Percentiles rank a stretch among this genome's conserved stretches.
phyloP scores from a whole-genome alignment of 306 rosid genomes.

The Lupinus albus region DNA sequence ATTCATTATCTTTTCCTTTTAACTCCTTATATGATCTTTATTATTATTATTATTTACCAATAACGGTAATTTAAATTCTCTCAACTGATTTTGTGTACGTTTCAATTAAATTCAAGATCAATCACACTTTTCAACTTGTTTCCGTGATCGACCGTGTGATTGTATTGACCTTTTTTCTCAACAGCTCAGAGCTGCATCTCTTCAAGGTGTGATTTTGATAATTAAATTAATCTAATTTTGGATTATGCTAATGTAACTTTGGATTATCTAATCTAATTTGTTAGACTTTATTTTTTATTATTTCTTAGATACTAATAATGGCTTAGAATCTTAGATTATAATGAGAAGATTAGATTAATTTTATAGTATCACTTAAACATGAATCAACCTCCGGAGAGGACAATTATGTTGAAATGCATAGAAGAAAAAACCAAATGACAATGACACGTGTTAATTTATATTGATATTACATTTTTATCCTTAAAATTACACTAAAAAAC shows the following conservation, averaged over 20 bases:
- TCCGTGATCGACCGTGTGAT: slow-evolving; percentile 48
- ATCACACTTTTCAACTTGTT: not conserved
- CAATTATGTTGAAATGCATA: no score
- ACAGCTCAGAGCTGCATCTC: slow-evolving; percentile 26
- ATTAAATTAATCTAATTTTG: slow-evolving; percentile 16
- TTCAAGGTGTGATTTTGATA: slow-evolving; percentile 31
- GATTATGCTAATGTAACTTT: not conserved
- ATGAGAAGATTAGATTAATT: no score
- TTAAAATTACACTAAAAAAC: no score
- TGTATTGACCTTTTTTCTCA: no score
- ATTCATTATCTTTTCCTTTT: not conserved
- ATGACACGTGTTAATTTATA: no score
- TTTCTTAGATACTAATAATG: not conserved
- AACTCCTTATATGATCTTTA: not conserved
- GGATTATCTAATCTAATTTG: not conserved
- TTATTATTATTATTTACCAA: not conserved
- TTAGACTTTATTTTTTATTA: not conserved
- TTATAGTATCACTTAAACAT: no score
- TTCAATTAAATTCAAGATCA: slow-evolving; percentile 28
- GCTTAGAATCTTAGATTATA: no score
- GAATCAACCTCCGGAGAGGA: no score
- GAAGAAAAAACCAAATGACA: no score
- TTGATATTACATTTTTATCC: no score
- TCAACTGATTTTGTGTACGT: not conserved
- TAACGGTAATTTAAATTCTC: not conserved